phyloP scores from a whole-genome alignment of 1,284 basidiomycete genomes.

The Butyriboletus regius region DNA sequence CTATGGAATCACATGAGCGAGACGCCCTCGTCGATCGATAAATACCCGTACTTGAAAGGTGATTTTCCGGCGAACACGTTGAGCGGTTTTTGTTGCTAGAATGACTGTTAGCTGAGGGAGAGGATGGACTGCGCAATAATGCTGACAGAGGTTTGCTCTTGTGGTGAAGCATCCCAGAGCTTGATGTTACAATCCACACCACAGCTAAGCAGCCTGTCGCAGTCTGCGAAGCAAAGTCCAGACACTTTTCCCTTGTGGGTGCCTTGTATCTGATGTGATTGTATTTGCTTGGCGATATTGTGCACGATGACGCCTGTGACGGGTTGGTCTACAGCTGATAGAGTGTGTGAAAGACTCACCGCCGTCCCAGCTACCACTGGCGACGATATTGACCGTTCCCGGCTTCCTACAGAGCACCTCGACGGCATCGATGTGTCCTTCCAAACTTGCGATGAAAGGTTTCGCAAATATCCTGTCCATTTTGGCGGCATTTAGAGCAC shows the following conservation, averaged over 20 bases:
- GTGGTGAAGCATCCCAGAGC: constrained; percentile 66
- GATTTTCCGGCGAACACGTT: constrained; percentile 75
- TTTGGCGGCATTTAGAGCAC: constrained; percentile 92
- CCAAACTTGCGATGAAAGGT: constrained; percentile 84
- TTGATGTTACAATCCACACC: constrained; percentile 89
- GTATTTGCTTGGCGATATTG: constrained; percentile 67
- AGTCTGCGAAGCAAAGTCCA: constrained; percentile 68
- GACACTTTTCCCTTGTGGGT: constrained; percentile 93
- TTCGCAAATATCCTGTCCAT: constrained; percentile 96
- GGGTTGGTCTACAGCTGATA: not conserved
- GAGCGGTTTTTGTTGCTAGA: constrained; percentile 50
- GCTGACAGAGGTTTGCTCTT: constrained; percentile 22
- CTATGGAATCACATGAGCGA: constrained; percentile 37
- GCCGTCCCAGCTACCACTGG: constrained; percentile 93
- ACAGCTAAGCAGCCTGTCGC: constrained; percentile 75
- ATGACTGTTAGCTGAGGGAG: constrained; percentile 1
- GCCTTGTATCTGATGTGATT: constrained; percentile 62
- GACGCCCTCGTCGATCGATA: not conserved
- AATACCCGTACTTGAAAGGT: constrained; percentile 63
- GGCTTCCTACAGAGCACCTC: constrained; percentile 80
- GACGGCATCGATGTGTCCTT: constrained; percentile 93
- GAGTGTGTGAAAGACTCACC: constrained; percentile 39
- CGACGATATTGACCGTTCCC: constrained; percentile 72
- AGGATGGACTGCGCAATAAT: not conserved
- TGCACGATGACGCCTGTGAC: constrained; percentile 77